Evolutionary conservation across 1,139 yeast species (phyloP).

Genomic region (Suhomyces bribrorum): DNA sequence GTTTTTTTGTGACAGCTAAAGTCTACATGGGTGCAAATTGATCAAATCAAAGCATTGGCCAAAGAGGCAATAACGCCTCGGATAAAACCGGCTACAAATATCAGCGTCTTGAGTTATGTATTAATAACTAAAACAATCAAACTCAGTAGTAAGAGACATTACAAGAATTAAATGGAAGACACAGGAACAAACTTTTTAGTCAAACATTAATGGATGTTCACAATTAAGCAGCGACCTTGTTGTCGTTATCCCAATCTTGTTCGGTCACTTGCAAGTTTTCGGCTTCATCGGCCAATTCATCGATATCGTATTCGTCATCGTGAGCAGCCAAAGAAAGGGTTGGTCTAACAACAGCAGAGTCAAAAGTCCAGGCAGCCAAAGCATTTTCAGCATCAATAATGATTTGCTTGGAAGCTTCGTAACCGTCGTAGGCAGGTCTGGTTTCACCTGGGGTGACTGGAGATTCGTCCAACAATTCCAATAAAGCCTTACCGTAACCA

Average conservation of each 20-base stretch:
- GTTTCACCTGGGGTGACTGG: constrained; percentile 92
- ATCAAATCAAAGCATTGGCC: not conserved
- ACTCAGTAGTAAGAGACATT: constrained; percentile 17
- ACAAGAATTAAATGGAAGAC: constrained; percentile 19
- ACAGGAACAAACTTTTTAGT: constrained; percentile 10
- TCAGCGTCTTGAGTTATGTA: not conserved
- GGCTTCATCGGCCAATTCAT: constrained; percentile 56
- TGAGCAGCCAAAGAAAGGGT: constrained; percentile 75
- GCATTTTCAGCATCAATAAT: constrained; percentile 85
- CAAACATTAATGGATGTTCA: constrained; percentile 8
- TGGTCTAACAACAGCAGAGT: constrained; percentile 77
- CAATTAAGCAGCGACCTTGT: constrained; percentile 25
- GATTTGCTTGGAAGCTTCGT: constrained; percentile 84
- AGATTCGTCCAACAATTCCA: constrained; percentile 79
- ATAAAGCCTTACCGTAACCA: constrained; percentile 83
- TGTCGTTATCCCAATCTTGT: constrained; percentile 45
- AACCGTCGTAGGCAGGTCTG: constrained; percentile 85
- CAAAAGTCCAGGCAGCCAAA: constrained; percentile 80
- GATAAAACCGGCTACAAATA: constrained; percentile 1
- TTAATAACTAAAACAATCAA: constrained; percentile 13
- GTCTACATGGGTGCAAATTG: not conserved
- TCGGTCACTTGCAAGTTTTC: constrained; percentile 58
- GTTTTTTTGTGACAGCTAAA: too few relatives aligned
- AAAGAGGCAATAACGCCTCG: too few relatives aligned
- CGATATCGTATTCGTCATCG: constrained; percentile 59